Evolutionary conservation across 176 grass and related monocot genomes (phyloP).

Genomic region (Eleusine indica): DNA sequence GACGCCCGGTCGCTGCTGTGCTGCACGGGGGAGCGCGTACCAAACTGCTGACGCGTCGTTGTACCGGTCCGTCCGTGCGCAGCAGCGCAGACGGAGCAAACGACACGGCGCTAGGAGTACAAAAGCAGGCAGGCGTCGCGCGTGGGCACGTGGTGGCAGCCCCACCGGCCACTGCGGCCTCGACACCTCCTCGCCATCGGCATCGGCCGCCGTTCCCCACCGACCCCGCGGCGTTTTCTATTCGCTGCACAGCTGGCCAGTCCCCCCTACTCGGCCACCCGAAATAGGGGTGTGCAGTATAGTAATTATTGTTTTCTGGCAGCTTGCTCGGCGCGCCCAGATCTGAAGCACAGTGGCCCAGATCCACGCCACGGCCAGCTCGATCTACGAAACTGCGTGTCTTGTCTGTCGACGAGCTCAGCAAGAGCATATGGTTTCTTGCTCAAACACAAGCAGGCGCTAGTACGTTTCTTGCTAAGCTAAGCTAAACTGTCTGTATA

Average conservation of each 20-base stretch:
- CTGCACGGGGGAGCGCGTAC: background rate
- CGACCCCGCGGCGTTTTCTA: slow-evolving; percentile 29
- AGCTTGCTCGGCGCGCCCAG: slow-evolving; percentile 4
- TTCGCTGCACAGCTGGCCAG: slow-evolving; percentile 19
- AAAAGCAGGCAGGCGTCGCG: background rate
- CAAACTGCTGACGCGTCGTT: slow-evolving; percentile 12
- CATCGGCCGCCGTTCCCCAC: slow-evolving; percentile 17
- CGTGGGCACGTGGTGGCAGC: slow-evolving; percentile 22
- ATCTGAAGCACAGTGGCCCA: slow-evolving; percentile 36
- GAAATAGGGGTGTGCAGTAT: background rate
- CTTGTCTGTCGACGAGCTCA: background rate
- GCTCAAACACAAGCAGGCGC: background rate
- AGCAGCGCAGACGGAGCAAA: no score
- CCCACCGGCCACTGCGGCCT: background rate
- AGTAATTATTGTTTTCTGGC: slow-evolving; percentile 11
- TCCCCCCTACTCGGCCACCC: slow-evolving; percentile 23
- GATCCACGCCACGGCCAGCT: slow-evolving; percentile 1
- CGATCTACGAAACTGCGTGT: background rate
- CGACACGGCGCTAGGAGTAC: no score
- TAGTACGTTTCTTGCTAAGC: background rate
- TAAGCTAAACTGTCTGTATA: background rate
- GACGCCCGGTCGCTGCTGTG: background rate
- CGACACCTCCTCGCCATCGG: slow-evolving; percentile 30
- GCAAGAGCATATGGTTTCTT: background rate
- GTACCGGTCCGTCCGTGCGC: background rate